phyloP scores from a whole-genome alignment of 257 asterid species.

The Rubia yunnanensis region DNA sequence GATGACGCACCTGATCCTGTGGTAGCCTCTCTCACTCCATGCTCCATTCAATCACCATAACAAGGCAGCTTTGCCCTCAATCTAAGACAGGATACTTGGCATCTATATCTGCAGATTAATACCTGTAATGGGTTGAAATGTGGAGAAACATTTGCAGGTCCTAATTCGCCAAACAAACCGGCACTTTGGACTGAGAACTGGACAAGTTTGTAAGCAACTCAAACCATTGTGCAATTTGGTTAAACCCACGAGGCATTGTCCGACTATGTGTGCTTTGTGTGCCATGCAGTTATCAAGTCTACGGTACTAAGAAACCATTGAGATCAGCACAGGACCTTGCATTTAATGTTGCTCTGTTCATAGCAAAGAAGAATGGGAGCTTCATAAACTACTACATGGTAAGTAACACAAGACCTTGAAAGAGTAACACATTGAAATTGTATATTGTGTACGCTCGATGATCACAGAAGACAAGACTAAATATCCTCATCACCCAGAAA shows the following conservation, averaged over 20 bases:
- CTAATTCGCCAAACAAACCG: slow-evolving; percentile 87
- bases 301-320: slow-evolving; percentile 44
- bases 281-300: slow-evolving; percentile 47
- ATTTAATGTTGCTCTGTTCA: slow-evolving; percentile 62
- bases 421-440: background rate
- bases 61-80: background rate
- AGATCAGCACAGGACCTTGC: slow-evolving; percentile 62
- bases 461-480: background rate
- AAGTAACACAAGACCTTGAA: background rate
- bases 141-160: slow-evolving; percentile 79
- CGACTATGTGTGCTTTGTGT: background rate
- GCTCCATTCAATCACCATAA: background rate
- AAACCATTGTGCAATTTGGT: background rate
- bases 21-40: slow-evolving; percentile 27
- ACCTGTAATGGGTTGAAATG: slow-evolving; percentile 78
- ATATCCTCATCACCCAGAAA: background rate
- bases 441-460: background rate
- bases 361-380: slow-evolving; percentile 72
- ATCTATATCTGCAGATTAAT: slow-evolving; percentile 47
- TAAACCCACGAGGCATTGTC: background rate
- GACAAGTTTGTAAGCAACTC: slow-evolving; percentile 69
- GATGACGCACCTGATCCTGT: slow-evolving; percentile 85
- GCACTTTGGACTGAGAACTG: slow-evolving; percentile 95
- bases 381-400: slow-evolving; percentile 92
- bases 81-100: background rate